Base-by-base conservation (phyloP, 768 basidiomycete genomes). In the Hericium alpestre region DNA sequence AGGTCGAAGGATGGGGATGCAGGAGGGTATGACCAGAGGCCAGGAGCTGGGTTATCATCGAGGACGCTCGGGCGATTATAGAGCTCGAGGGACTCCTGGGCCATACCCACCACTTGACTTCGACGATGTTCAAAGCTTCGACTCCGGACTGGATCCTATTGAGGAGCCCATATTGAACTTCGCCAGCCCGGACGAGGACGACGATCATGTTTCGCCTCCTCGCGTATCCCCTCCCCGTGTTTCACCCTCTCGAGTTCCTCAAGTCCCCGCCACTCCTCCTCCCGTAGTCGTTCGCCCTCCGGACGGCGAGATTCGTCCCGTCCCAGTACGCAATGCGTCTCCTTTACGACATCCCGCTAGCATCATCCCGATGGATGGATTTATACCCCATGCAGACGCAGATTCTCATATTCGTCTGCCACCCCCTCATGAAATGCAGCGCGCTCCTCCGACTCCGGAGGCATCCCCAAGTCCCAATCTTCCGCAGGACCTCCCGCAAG, bases 1-100 rank as follows among this genome's bases (percentile, higher is more conserved):
- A 60, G 83, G 82, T 4, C 65, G 78, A 41, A 70, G 74, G 22
- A 60, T 74, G 11, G 82, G 83, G 5, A 80, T 76, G 63, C 73
- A 73, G 60, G 75, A 81, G 60, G 82, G 81, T 54, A 75, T 73
- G 39, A 66, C 70, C 38, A 63, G 72, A 10, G 68, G 71, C 4
- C 64, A 72, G 38, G 63, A 58, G 38, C 58, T 74, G 49, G 70
- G 64, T 7, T 61, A 64, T 27, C 61, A 66, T 40, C 70, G 72
- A 18, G 65, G 59, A 6, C 64, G 66, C 40, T 63, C 63, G 25
- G 32, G 40, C 39, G 38, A 22, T 38, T 52, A 63, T 39, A 51
- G 25, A 18, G 48, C 32, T 38, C 56, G 22, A 8, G 49, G 51
- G 38, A 55, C 59, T 11, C 38, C 48, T n/a, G 43, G 52, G 43